Conservation (phyloP, 345 rosid genomes). For the Sonneratia alba region DNA sequence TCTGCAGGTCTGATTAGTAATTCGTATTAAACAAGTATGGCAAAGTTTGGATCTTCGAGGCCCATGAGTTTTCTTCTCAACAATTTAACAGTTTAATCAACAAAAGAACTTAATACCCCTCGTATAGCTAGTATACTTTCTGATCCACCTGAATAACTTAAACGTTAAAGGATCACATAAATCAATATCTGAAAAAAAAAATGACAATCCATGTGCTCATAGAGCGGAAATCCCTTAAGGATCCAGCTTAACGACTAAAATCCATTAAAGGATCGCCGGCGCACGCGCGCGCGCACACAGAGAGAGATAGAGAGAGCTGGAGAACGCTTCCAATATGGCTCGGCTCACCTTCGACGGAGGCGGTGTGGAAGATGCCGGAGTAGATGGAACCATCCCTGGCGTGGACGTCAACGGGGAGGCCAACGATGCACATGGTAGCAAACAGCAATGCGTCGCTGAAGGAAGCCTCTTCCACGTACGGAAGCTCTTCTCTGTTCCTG, state of each 20-base stretch:
- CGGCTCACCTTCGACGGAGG: conserved; percentile 52
- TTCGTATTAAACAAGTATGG: neutral
- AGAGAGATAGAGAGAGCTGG: conserved; percentile 10
- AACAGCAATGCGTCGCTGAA: conserved; percentile 48
- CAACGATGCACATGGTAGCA: conserved; percentile 67
- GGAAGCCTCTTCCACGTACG: conserved; percentile 24
- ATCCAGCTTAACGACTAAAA: neutral
- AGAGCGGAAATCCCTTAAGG: neutral
- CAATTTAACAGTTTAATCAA: neutral
- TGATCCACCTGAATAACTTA: too few relatives aligned
- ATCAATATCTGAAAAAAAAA: neutral
- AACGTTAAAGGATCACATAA: neutral
- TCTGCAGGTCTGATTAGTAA: neutral
- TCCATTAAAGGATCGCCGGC: too few relatives aligned
- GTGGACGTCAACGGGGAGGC: conserved; percentile 69
- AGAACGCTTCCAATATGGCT: conserved; percentile 11
- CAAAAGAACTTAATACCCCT: neutral
- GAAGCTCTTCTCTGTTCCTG: conserved; percentile 21
- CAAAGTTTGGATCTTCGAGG: neutral
- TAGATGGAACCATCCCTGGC: conserved; percentile 71
- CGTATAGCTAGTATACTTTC: neutral
- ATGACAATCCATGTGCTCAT: neutral
- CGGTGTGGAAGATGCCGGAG: conserved; percentile 73
- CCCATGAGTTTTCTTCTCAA: neutral
- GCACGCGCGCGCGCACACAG: too few relatives aligned